Conservation (phyloP, 345 rosid species). For the Chamaenerion angustifolium region DNA sequence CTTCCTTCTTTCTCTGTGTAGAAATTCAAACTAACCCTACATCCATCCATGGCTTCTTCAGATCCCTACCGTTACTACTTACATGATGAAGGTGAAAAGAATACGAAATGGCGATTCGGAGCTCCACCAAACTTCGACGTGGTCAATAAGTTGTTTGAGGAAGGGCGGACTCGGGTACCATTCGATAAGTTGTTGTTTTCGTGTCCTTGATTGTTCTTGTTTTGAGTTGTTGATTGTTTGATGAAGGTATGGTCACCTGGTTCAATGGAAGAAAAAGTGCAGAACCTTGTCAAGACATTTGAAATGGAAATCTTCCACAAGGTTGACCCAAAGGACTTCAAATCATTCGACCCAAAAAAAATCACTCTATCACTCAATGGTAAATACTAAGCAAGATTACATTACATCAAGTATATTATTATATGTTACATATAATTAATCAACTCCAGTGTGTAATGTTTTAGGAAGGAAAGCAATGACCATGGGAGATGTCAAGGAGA, state of each 20-base stretch:
- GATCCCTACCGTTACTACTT: conserved; percentile 29
- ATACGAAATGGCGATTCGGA: conserved; percentile 41
- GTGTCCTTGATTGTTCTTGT: background rate
- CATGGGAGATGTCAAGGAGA: conserved; percentile 21
- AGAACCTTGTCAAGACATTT: conserved; percentile 57
- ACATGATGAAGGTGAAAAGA: conserved; percentile 39
- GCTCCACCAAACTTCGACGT: conserved; percentile 38
- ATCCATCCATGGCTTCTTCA: conserved; percentile 16
- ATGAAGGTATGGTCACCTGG: conserved; percentile 44
- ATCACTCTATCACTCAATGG: conserved; percentile 37
- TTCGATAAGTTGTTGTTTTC: no score
- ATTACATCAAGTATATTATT: no score
- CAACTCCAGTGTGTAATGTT: conserved; percentile 1
- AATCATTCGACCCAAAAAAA: conserved; percentile 20
- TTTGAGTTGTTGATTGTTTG: background rate
- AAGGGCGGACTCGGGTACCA: conserved; percentile 42
- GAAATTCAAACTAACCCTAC: no score
- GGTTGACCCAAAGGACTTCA: conserved; percentile 19
- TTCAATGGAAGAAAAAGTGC: conserved; percentile 48
- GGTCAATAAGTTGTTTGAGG: conserved; percentile 48
- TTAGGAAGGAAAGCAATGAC: conserved; percentile 34
- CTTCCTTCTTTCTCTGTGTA: no score
- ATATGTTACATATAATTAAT: no score
- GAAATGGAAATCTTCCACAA: conserved; percentile 57
- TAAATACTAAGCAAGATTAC: conserved; percentile 6